Conservation (phyloP, 2,329 filamentous ascomycete species). For the Cladorrhinum sp. region DNA sequence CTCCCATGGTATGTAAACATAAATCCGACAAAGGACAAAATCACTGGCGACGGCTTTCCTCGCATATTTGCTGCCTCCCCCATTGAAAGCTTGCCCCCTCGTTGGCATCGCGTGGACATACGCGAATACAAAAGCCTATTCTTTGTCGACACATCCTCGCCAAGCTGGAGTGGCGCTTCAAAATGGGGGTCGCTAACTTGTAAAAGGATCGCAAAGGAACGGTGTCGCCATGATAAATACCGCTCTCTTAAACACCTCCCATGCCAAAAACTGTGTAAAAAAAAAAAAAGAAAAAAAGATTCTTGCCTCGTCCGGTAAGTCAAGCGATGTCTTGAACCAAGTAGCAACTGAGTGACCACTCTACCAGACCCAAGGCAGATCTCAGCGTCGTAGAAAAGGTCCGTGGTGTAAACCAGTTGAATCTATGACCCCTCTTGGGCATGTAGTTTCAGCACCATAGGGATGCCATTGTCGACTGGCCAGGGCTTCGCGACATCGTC, state of each 20-base stretch:
- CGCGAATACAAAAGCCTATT: conserved; percentile 2
- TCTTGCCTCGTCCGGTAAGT: not conserved
- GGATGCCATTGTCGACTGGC: conserved; percentile 12
- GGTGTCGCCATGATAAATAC: not conserved
- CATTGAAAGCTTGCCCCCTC: not conserved
- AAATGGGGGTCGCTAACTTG: not conserved
- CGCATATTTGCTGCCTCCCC: not conserved
- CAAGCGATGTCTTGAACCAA: not conserved
- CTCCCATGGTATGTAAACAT: not conserved
- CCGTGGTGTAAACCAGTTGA: not conserved
- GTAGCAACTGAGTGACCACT: not conserved
- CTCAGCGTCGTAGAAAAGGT: not conserved
- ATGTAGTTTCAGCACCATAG: not conserved
- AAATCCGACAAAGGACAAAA: not conserved
- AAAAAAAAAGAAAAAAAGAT: not conserved
- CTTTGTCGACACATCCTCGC: conserved; percentile 27
- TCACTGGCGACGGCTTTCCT: not conserved
- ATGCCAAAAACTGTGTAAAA: not conserved
- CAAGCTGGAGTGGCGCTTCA: conserved; percentile 3
- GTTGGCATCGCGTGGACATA: conserved; percentile 24
- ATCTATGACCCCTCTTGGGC: not conserved
- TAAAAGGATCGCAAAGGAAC: not conserved
- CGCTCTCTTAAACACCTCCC: not conserved
- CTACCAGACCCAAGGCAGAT: not conserved
- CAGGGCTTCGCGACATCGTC: conserved; percentile 26